These are phyloP conservation scores for Kockiozyma suomiensis DNA, from an alignment of 805 yeast species.

Conservation along the genomic window DNA sequence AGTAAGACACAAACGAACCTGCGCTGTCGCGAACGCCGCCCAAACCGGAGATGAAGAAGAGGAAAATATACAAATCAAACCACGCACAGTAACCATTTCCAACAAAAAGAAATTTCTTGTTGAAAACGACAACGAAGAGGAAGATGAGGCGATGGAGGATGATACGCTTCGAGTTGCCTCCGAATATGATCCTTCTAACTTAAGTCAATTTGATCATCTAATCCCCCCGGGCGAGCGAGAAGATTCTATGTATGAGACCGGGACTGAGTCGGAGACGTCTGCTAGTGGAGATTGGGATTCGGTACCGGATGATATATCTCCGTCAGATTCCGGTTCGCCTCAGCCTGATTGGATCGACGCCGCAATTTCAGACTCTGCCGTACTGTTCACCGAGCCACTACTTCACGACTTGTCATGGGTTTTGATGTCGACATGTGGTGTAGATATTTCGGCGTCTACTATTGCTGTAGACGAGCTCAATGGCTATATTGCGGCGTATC, in stretches of 20 bases:
- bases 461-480: slow-evolving; percentile 1
- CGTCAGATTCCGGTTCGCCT: slow-evolving; percentile 12
- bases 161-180: slow-evolving; percentile 7
- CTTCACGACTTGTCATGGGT: slow-evolving; percentile 1
- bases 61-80: not conserved
- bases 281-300: slow-evolving; percentile 16
- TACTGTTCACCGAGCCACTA: not conserved
- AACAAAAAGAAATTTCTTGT: not conserved
- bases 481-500: slow-evolving; percentile 1
- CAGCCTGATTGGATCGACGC: slow-evolving; percentile 2
- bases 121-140: not conserved
- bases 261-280: slow-evolving; percentile 13
- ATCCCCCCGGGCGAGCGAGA: slow-evolving; percentile 6
- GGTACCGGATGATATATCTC: slow-evolving; percentile 9
- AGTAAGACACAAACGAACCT: slow-evolving; percentile 19
- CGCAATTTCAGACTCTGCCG: not conserved
- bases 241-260: slow-evolving; percentile 7
- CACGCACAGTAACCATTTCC: not conserved
- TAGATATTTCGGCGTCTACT: not conserved
- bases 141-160: slow-evolving; percentile 8
- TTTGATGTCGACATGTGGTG: not conserved
- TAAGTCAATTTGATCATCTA: slow-evolving; percentile 20
- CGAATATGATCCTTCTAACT: slow-evolving; percentile 10
- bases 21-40: slow-evolving; percentile 19
- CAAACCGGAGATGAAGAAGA: not conserved